phyloP scores from a whole-genome alignment of 1,284 basidiomycete genomes.

The Hortiboletus rubellus region DNA sequence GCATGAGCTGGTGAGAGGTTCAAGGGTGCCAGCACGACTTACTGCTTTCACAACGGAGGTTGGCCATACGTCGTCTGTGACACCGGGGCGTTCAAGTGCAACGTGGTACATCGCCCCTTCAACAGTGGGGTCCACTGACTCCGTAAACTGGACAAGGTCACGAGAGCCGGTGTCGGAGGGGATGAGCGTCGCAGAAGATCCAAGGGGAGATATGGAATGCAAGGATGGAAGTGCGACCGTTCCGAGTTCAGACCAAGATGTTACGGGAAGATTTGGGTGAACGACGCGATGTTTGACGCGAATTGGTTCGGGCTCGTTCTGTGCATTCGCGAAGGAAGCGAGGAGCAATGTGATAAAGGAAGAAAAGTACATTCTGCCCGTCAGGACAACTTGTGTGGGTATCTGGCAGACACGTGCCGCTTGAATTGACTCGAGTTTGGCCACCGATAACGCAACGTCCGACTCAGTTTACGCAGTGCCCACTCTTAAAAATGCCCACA shows the following conservation, averaged over 20 bases:
- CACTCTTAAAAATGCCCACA: constrained; percentile 75
- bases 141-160: constrained; percentile 46
- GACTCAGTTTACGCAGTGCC: not conserved
- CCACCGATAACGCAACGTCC: not conserved
- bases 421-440: not conserved
- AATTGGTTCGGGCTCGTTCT: constrained; percentile 16
- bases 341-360: constrained; percentile 18
- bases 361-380: constrained; percentile 6
- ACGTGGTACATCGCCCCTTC: constrained; percentile 68
- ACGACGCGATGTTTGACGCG: constrained; percentile 42
- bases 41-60: constrained; percentile 73
- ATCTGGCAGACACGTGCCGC: constrained; percentile 17
- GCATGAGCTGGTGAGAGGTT: constrained; percentile 10
- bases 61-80: constrained; percentile 53
- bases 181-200: constrained; percentile 28
- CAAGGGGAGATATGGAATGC: constrained; percentile 23
- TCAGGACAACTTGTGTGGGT: constrained; percentile 3
- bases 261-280: constrained; percentile 39
- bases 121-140: constrained; percentile 37
- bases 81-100: constrained; percentile 60
- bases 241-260: constrained; percentile 37
- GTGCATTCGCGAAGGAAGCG: constrained; percentile 11
- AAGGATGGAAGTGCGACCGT: constrained; percentile 34
- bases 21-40: constrained; percentile 35
- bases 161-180: constrained; percentile 43